Evolutionary conservation across 768 basidiomycete genomes (phyloP).

Genomic region (Amanita exitialis): DNA sequence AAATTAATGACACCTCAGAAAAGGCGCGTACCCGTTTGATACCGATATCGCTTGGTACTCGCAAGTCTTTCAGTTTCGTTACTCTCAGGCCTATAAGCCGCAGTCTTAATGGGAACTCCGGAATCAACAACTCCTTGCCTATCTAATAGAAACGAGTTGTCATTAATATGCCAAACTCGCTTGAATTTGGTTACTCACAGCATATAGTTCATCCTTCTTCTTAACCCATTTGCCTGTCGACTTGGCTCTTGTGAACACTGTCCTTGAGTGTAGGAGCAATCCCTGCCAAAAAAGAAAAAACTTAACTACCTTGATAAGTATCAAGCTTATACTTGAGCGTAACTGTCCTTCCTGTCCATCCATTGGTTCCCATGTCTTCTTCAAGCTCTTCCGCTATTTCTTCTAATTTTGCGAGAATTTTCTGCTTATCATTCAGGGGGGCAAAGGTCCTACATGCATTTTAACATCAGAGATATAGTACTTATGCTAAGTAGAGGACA

Average conservation of each 20-base stretch:
- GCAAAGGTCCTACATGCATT: slow-evolving; percentile 56
- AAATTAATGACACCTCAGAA: neutral
- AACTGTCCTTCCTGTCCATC: slow-evolving; percentile 83
- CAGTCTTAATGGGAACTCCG: slow-evolving; percentile 71
- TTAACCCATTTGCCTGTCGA: slow-evolving; percentile 72
- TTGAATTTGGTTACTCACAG: slow-evolving; percentile 30
- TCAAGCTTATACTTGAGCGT: slow-evolving; percentile 92
- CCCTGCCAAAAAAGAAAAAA: neutral
- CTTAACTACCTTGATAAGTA: slow-evolving; percentile 62
- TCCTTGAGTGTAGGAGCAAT: neutral
- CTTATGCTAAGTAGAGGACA: neutral
- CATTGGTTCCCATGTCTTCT: slow-evolving; percentile 64
- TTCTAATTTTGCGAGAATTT: slow-evolving; percentile 68
- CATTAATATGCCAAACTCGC: neutral
- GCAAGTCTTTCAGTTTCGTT: slow-evolving; percentile 82
- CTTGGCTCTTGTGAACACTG: slow-evolving; percentile 77
- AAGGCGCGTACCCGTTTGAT: slow-evolving; percentile 57
- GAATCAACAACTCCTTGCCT: slow-evolving; percentile 72
- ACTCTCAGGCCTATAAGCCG: slow-evolving; percentile 84
- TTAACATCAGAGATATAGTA: neutral
- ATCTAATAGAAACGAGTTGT: slow-evolving; percentile 28
- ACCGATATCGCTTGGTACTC: slow-evolving; percentile 36
- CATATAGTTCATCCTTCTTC: slow-evolving; percentile 68
- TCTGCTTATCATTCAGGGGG: slow-evolving; percentile 50
- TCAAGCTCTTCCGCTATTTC: slow-evolving; percentile 77